phyloP scores from a whole-genome alignment of 2,329 filamentous ascomycete species.

The Ceratocystis destructans region DNA sequence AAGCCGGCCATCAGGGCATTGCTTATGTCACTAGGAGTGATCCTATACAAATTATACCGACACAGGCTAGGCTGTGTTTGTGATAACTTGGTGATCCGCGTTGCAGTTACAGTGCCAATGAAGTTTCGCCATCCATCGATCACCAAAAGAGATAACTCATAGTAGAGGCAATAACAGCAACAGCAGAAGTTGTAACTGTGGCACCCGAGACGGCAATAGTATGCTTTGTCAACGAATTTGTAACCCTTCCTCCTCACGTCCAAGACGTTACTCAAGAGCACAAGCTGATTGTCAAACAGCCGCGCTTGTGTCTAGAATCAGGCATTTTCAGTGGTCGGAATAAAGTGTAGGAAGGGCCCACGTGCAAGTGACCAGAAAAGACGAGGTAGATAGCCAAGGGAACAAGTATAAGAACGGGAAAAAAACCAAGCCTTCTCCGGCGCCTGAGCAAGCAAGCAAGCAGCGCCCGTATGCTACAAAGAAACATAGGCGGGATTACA shows the following conservation, averaged over 20 bases:
- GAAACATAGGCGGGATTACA: too few relatives aligned
- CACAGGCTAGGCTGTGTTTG: background rate
- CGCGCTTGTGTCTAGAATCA: background rate
- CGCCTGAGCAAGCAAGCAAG: background rate
- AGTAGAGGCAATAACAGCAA: background rate
- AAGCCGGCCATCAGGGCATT: too few relatives aligned
- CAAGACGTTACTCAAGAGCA: background rate
- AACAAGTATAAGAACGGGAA: background rate
- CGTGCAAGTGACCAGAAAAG: background rate
- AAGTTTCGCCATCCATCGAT: slow-evolving; percentile 1
- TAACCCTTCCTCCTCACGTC: background rate
- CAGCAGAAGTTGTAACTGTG: background rate
- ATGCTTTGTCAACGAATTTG: background rate
- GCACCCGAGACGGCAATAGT: background rate
- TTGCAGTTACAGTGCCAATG: slow-evolving; percentile 4
- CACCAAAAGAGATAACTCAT: background rate
- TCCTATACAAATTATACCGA: background rate
- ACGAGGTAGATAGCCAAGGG: background rate
- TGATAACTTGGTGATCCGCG: background rate
- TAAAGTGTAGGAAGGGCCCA: background rate
- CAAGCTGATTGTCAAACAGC: slow-evolving; percentile 1
- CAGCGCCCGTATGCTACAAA: too few relatives aligned
- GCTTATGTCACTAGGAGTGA: background rate
- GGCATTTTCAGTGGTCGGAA: background rate
- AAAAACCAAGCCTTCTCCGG: background rate